These are phyloP conservation scores for Hyphopichia burtonii DNA, from an alignment of 1,139 yeast genomes.

Conservation along the genomic window DNA sequence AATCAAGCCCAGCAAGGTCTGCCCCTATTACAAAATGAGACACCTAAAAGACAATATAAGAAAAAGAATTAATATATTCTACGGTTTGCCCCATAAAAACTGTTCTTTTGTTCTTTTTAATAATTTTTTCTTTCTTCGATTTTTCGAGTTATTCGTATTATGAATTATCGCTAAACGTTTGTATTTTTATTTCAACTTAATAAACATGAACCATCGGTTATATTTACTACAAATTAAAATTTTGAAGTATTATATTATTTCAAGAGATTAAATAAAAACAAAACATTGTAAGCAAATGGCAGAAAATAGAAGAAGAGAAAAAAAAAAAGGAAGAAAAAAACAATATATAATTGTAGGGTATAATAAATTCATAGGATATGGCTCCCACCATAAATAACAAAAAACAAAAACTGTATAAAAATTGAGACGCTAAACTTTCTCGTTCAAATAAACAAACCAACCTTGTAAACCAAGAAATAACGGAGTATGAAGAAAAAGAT, in stretches of 20 bases:
- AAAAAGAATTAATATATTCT: not conserved
- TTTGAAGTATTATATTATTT: no score
- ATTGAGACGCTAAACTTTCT: no score
- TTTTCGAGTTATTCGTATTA: no score
- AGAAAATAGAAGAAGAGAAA: not conserved
- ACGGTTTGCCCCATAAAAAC: not conserved
- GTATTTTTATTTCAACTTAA: not conserved
- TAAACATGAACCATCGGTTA: no score
- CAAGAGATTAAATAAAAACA: no score
- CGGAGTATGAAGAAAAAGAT: not conserved
- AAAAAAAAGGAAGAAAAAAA: not conserved
- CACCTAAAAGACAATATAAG: constrained; percentile 3
- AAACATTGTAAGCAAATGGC: not conserved
- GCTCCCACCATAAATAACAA: no score
- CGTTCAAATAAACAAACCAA: no score
- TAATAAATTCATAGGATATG: no score
- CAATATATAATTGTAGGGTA: not conserved
- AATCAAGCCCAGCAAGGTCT: constrained; percentile 3
- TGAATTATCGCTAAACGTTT: no score
- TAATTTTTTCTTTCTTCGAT: not conserved
- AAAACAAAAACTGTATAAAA: not conserved
- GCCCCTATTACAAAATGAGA: constrained; percentile 1
- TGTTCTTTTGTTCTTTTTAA: not conserved
- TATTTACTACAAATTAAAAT: no score
- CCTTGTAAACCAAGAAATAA: no score